These are phyloP conservation scores for Pyrenophora graminea DNA, from an alignment of 2,329 filamentous ascomycete genomes.

Conservation along the genomic window DNA sequence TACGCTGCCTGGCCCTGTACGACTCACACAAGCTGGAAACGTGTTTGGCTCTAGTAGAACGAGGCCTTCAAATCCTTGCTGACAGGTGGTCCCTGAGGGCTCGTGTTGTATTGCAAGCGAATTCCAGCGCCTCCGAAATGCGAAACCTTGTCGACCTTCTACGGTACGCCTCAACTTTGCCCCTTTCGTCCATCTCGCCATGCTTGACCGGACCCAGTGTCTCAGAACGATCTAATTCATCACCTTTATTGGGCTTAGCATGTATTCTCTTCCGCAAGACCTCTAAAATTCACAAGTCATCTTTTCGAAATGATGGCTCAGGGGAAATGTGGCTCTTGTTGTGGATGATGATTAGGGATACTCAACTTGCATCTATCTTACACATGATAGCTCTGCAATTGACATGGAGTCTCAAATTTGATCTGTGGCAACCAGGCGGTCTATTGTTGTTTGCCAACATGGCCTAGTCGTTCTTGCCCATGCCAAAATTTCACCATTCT, in stretches of 20 bases:
- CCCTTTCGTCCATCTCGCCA: not conserved
- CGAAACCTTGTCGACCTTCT: not conserved
- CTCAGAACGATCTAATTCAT: not conserved
- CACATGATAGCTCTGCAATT: too few relatives aligned
- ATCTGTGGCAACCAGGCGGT: too few relatives aligned
- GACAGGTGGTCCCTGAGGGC: not conserved
- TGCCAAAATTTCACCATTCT: not conserved
- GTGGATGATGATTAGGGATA: too few relatives aligned
- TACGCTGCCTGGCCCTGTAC: not conserved
- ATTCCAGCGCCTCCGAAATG: not conserved
- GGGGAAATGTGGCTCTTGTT: too few relatives aligned
- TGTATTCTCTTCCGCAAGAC: too few relatives aligned
- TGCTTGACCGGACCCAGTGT: not conserved
- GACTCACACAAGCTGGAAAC: constrained; percentile 2
- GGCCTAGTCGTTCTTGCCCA: not conserved
- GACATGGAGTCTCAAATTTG: too few relatives aligned
- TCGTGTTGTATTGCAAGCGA: not conserved
- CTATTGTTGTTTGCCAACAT: not conserved
- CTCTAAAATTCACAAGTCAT: too few relatives aligned
- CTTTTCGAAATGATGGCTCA: too few relatives aligned
- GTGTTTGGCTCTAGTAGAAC: not conserved
- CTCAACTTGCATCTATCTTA: too few relatives aligned
- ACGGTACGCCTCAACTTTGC: not conserved
- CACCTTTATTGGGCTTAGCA: not conserved
- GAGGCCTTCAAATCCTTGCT: not conserved